Evolutionary conservation across 805 yeast species (phyloP), one percentile per base, ranked within the genome.

Genomic region (Starmerella vitae): DNA sequence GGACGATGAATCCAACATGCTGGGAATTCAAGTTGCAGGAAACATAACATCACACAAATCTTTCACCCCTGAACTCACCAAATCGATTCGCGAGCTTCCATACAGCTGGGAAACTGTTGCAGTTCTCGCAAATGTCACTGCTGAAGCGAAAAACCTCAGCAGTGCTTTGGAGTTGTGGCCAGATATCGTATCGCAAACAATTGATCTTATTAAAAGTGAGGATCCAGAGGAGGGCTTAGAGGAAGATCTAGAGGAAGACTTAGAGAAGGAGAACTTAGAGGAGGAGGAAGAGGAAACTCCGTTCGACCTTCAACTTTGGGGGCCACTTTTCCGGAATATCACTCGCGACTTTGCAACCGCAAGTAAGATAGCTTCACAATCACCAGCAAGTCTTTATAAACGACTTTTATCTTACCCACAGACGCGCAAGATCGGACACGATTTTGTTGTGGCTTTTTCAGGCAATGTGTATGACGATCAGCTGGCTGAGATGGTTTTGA

Each of bases 21-120:
- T 39, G 24, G 44, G 46, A 12, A 31, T 43, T 28, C 21, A 20
- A 3, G 47, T 43, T 1, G 36, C 43, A 9, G 47, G 43, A 4
- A 38, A 36, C 29, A 41, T 43, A 17, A 18, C 35, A 18, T 40
- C 44, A 24, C 40, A 43, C 26, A 28, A 18, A 6, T 17, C 24
- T 2, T 38, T 46, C 20, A 29, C 30, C 4, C 19, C 39, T 13
- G 37, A 26, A 14, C 17, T 33, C 6, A 40, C 37, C n/a, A 12
- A n/a, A n/a, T 28, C 19, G 3, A 19, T 42, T 17, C 28, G 28
- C 10, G 33, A 26, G 9, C 24, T 20, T 13, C 46, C 44, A 17
- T 45, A 28, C 24, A 45, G 42, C 2, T 45, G 48, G 48, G 48
- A 45, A 25, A 40, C 43, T 1, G 44, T 45, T 10, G 37, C 41